These are phyloP conservation scores for Candida vaughaniae DNA, from an alignment of 805 yeast genomes.

Conservation along the genomic window DNA sequence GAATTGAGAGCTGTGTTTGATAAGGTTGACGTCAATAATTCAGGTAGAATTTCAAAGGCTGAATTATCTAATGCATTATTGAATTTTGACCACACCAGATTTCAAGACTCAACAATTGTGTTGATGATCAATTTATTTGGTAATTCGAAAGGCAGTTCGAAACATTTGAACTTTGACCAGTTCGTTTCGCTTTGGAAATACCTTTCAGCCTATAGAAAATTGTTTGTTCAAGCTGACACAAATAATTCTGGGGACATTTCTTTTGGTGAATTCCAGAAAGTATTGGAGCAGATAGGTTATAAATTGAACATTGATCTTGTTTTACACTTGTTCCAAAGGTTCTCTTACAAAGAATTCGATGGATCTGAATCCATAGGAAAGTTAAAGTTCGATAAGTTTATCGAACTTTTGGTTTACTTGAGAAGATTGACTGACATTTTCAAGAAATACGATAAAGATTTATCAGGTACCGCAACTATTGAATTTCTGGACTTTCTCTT, in stretches of 20 bases:
- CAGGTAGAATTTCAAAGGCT: constrained; percentile 53
- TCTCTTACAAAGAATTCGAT: constrained; percentile 40
- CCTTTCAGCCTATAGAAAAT: constrained; percentile 61
- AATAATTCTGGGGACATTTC: constrained; percentile 58
- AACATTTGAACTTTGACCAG: constrained; percentile 49
- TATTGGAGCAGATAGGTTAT: constrained; percentile 66
- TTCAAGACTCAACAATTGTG: constrained; percentile 57
- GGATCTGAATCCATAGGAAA: constrained; percentile 32
- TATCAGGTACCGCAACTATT: constrained; percentile 69
- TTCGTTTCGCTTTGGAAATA: constrained; percentile 70
- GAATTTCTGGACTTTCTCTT: constrained; percentile 66
- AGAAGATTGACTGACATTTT: constrained; percentile 75
- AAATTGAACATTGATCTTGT: constrained; percentile 56
- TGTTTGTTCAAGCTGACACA: constrained; percentile 61
- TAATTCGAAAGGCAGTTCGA: constrained; percentile 17
- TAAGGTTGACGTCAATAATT: constrained; percentile 51
- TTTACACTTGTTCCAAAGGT: constrained; percentile 56
- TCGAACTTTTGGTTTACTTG: constrained; percentile 75
- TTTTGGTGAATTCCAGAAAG: constrained; percentile 62
- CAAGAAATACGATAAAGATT: constrained; percentile 71
- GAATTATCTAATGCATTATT: constrained; percentile 60
- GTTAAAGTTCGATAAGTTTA: constrained; percentile 76
- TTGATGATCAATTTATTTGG: constrained; percentile 66
- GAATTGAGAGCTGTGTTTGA: constrained; percentile 52
- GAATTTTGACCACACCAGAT: constrained; percentile 63